Evolutionary conservation across 148 eudicot species (phyloP).

Genomic region (Linanthus parryae): DNA sequence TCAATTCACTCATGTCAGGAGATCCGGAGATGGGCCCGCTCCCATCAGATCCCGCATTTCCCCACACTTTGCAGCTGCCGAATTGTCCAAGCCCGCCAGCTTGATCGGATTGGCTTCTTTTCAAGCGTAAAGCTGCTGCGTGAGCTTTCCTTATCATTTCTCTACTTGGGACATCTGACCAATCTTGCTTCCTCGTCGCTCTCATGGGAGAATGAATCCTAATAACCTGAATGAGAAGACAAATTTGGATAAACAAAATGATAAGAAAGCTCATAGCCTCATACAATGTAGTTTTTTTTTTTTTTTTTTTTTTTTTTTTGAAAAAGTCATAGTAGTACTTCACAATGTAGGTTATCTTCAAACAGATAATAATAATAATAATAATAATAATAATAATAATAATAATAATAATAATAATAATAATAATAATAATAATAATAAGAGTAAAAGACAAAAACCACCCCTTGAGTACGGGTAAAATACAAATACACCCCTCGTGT

Average conservation of each 20-base stretch:
- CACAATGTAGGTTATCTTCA: no score
- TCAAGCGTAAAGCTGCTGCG: conserved; percentile 65
- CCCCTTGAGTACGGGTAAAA: no score
- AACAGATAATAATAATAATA: no score
- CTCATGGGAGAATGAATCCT: conserved; percentile 99
- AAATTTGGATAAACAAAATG: not conserved
- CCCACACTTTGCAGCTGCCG: conserved; percentile 96
- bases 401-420: not conserved
- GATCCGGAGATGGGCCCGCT: conserved; percentile 80
- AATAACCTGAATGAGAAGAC: conserved; percentile 50
- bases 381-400: no score
- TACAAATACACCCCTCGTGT: no score
- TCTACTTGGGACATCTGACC: conserved; percentile 85
- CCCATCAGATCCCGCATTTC: conserved; percentile 39
- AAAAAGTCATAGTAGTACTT: no score
- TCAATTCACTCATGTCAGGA: conserved; percentile 50
- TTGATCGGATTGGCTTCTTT: conserved; percentile 42
- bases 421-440: not conserved
- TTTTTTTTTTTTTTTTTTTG: no score
- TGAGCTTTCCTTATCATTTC: conserved; percentile 77
- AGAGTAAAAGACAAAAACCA: no score
- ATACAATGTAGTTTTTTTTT: not conserved
- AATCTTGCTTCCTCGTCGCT: conserved; percentile 73
- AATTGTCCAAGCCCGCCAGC: conserved; percentile 66
- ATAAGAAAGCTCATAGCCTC: not conserved